Conservation (phyloP, 768 basidiomycete species). For the Tylopilus intermedius region DNA sequence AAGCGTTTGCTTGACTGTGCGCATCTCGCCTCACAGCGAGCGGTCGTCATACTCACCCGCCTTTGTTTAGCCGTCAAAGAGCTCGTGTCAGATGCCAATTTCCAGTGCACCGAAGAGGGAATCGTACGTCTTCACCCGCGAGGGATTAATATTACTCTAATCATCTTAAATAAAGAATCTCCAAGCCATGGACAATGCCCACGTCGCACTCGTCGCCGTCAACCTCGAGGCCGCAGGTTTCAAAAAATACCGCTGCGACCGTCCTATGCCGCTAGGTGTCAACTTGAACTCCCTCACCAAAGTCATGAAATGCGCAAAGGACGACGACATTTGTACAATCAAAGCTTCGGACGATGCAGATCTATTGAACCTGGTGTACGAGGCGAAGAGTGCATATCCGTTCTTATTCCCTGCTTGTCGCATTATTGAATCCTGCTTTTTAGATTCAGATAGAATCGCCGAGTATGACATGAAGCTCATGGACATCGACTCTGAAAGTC, state of each 20-base stretch:
- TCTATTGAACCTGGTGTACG: conserved; percentile 81
- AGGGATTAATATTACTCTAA: neutral
- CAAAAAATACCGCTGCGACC: conserved; percentile 86
- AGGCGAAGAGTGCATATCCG: conserved; percentile 69
- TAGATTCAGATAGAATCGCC: conserved; percentile 88
- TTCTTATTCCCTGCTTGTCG: neutral
- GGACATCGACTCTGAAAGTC: conserved; percentile 95
- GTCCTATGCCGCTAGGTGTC: conserved; percentile 87
- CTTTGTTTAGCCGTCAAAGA: conserved; percentile 82
- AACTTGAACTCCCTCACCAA: conserved; percentile 87
- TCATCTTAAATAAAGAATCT: conserved; percentile 47
- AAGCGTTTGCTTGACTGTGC: conserved; percentile 92
- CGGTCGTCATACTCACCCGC: neutral
- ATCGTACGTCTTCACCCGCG: conserved; percentile 47
- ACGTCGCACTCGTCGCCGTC: conserved; percentile 94
- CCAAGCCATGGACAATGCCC: conserved; percentile 99
- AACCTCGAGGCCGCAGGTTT: conserved; percentile 77
- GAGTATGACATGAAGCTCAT: conserved; percentile 99
- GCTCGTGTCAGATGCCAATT: conserved; percentile 95
- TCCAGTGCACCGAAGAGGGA: conserved; percentile 94
- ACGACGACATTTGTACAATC: conserved; percentile 87
- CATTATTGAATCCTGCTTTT: neutral
- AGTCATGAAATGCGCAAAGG: conserved; percentile 95
- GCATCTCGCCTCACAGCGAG: conserved; percentile 20
- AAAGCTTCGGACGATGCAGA: conserved; percentile 92